Conservation (phyloP, 257 asterid genomes). For the Solanum chaucha region DNA sequence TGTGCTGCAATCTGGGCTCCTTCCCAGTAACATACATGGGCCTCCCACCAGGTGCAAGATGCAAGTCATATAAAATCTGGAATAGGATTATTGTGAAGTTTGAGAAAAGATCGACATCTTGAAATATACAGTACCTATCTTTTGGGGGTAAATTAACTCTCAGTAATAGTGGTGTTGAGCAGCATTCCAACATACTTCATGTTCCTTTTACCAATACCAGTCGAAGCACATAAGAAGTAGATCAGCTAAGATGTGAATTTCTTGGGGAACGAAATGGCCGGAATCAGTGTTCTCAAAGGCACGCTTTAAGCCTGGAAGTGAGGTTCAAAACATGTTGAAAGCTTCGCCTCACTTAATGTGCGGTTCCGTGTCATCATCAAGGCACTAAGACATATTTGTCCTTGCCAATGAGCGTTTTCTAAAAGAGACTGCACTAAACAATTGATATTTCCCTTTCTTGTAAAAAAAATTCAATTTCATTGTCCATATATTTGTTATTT, state of each 20-base stretch:
- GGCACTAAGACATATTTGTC: not conserved
- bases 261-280: not conserved
- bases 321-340: not conserved
- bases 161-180: not conserved
- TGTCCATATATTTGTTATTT: not conserved
- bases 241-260: not conserved
- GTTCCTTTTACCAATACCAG: not conserved
- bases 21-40: not conserved
- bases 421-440: not conserved
- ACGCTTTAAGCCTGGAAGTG: not conserved
- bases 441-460: not conserved
- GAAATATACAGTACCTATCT: not conserved
- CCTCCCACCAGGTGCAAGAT: not conserved
- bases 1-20: not conserved
- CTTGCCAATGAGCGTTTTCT: not conserved
- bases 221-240: not conserved
- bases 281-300: not conserved
- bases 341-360: not conserved
- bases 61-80: not conserved
- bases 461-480: not conserved
- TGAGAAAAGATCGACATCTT: not conserved
- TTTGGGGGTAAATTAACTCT: not conserved
- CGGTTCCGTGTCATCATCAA: not conserved
- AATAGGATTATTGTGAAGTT: not conserved
- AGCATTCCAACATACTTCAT: not conserved